phyloP scores from a whole-genome alignment of 306 rosid genomes.

The Castanea sativa region DNA sequence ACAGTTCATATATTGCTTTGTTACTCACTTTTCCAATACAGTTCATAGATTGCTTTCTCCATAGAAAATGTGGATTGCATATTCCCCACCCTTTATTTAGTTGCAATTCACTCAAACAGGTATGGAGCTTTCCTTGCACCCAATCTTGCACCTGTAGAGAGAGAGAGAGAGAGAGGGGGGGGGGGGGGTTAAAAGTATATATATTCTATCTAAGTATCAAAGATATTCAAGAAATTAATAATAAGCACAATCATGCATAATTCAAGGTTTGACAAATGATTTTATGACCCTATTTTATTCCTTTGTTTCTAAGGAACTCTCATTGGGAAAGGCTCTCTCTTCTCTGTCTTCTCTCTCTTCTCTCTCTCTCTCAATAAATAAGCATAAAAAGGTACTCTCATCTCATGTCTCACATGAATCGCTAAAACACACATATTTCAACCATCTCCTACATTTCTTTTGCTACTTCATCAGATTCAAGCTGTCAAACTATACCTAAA shows the following conservation, averaged over 20 bases:
- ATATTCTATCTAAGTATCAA: slow-evolving; percentile 19
- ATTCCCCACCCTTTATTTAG: slow-evolving; percentile 60
- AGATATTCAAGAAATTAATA: slow-evolving; percentile 21
- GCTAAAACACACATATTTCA: slow-evolving; percentile 39
- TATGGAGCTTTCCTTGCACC: slow-evolving; percentile 52
- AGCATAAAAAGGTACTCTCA: slow-evolving; percentile 34
- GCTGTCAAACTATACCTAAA: slow-evolving; percentile 28
- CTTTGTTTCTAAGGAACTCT: slow-evolving; percentile 54
- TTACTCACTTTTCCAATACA: slow-evolving; percentile 18
- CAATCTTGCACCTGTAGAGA: slow-evolving; percentile 30
- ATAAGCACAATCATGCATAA: slow-evolving; percentile 36
- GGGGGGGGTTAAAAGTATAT: not conserved
- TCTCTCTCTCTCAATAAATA: slow-evolving; percentile 23
- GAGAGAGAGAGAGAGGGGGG: slow-evolving; percentile 1
- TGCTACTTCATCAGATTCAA: slow-evolving; percentile 31
- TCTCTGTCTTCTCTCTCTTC: slow-evolving; percentile 27
- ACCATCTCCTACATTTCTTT: slow-evolving; percentile 25
- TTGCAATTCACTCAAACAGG: slow-evolving; percentile 69
- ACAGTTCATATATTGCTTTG: slow-evolving; percentile 11
- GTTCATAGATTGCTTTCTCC: slow-evolving; percentile 56
- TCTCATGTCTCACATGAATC: slow-evolving; percentile 33
- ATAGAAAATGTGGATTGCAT: slow-evolving; percentile 59
- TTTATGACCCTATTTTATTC: slow-evolving; percentile 31
- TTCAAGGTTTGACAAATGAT: slow-evolving; percentile 49
- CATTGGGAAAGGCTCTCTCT: slow-evolving; percentile 31